Base-by-base conservation (phyloP, 2,329 filamentous ascomycete genomes). In the Aureobasidium vineae region DNA sequence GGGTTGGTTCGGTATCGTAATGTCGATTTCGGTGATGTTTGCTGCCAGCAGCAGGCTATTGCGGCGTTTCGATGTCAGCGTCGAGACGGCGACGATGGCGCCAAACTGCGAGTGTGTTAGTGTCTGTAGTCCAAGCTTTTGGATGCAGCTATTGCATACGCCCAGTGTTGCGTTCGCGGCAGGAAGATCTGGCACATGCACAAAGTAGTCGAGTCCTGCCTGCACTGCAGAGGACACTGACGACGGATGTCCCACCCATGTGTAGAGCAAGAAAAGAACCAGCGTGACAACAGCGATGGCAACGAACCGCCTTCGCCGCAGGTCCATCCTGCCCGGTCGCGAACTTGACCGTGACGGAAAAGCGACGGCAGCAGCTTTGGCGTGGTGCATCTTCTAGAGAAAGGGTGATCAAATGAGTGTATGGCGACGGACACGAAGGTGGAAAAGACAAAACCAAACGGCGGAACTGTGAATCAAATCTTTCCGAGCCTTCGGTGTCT, bases 1-100 rank as follows among this genome's bases (percentile, higher is more conserved):
- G 33, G 77, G 76, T 61, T 79, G 77, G 1, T 69, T 60, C 2
- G 78, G 78, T 26, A 80, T 76, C 11, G 70, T 72, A 59, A 80
- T 74, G 26, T 77, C 73, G 66, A 80, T 66, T 6, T 72, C 73
- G 28, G 77, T 78, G 50, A 79, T 70, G 60, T 78, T 76, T 40
- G 76, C 74, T 21, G 77, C 76, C 68, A 76, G 74, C 15, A 79
- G 64, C 11, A 80, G 73, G 23, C 71, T 69, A 26, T 75, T 69
- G 33, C 73, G 73, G 11, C 78, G 73, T 8, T 75, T 73, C 2
- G 77, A 79, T 31, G 66, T 69, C 11, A 71, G 56, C 53, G 74
- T 73, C 2, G 77, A 79, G 21, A 80, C 77, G 19, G 76, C 77
- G 28, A 77, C 65, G 43, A 80, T 71, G 16, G 75, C 73, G 56